These are phyloP conservation scores for Globomyces pollinis-pini DNA, from an alignment of 192 early-diverging fungal genomes.

Conservation along the genomic window DNA sequence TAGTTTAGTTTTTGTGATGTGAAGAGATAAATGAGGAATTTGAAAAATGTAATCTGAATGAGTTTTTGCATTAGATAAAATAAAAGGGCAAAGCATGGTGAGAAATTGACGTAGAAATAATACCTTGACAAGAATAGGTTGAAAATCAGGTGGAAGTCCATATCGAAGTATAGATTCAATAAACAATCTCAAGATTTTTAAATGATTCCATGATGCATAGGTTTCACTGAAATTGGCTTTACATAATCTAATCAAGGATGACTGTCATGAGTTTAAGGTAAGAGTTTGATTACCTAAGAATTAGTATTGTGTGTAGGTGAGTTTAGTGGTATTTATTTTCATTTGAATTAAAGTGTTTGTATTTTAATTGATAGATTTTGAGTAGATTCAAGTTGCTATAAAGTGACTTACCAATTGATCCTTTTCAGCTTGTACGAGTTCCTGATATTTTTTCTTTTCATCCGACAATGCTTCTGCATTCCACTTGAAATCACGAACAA, in stretches of 20 bases:
- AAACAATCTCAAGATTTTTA: conserved; percentile 91
- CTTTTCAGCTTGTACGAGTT: conserved; percentile 70
- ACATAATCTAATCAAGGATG: conserved; percentile 71
- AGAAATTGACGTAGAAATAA: conserved; percentile 24
- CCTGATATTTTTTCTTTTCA: conserved; percentile 51
- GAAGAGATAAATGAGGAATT: background rate
- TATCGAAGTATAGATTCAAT: conserved; percentile 97
- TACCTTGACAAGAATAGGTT: conserved; percentile 63
- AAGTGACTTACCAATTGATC: conserved; percentile 54
- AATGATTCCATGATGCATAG: conserved; percentile 85
- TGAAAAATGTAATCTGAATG: no score
- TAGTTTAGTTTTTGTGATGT: background rate
- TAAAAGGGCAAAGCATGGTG: no score
- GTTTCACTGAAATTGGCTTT: conserved; percentile 94
- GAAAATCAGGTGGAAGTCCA: conserved; percentile 94
- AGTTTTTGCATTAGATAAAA: no score
- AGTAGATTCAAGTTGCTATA: no score
- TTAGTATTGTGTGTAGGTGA: no score
- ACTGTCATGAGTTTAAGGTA: conserved; percentile 30
- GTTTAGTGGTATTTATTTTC: background rate
- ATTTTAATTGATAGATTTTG: conserved; percentile 17
- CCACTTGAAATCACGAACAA: conserved; percentile 94
- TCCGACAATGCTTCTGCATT: conserved; percentile 61
- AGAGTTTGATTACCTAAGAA: conserved; percentile 1
- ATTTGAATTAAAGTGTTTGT: no score